A percentile compares a stretch with the other conserved stretches of the same genome.
These are phyloP conservation scores for Aquilaria agallochum DNA, from an alignment of 441 rosid genomes.

Conservation along the genomic window DNA sequence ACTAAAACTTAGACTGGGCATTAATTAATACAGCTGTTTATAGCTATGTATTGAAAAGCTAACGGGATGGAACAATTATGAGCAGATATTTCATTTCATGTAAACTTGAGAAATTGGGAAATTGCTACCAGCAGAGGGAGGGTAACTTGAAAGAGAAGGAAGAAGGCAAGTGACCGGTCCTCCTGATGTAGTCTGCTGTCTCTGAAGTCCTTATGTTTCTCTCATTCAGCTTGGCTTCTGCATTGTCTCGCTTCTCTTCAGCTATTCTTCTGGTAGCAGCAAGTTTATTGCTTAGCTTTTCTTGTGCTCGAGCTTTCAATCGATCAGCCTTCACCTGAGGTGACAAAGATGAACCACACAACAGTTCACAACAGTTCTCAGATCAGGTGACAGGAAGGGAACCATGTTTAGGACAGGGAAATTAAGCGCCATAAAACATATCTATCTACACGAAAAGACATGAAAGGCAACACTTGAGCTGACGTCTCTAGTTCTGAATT, in stretches of 20 bases:
- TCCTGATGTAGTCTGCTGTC: conserved; percentile 74
- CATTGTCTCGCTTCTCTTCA: conserved; percentile 81
- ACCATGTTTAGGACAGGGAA: not conserved
- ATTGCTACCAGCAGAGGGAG: conserved; percentile 72
- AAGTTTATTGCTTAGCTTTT: conserved; percentile 57
- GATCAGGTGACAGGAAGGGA: not conserved
- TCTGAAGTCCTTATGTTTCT: conserved; percentile 74
- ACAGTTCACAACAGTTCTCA: not conserved
- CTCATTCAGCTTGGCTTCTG: conserved; percentile 74
- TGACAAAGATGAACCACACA: not conserved
- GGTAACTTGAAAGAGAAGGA: conserved; percentile 73
- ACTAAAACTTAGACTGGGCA: too few relatives aligned
- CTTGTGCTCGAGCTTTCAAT: conserved; percentile 79
- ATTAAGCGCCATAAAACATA: not conserved
- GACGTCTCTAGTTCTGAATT: too few relatives aligned
- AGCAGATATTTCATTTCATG: too few relatives aligned
- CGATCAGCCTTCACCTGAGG: conserved; percentile 76
- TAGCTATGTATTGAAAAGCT: too few relatives aligned
- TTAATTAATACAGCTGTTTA: not conserved
- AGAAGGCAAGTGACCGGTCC: conserved; percentile 84
- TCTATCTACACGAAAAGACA: too few relatives aligned
- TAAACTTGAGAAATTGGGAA: not conserved
- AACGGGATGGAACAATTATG: too few relatives aligned
- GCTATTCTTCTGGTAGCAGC: conserved; percentile 70
- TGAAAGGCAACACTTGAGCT: too few relatives aligned